Evolutionary conservation across 1,284 basidiomycete genomes (phyloP), one percentile per base, ranked within the genome.

Genomic region (Clitocybe nebularis): DNA sequence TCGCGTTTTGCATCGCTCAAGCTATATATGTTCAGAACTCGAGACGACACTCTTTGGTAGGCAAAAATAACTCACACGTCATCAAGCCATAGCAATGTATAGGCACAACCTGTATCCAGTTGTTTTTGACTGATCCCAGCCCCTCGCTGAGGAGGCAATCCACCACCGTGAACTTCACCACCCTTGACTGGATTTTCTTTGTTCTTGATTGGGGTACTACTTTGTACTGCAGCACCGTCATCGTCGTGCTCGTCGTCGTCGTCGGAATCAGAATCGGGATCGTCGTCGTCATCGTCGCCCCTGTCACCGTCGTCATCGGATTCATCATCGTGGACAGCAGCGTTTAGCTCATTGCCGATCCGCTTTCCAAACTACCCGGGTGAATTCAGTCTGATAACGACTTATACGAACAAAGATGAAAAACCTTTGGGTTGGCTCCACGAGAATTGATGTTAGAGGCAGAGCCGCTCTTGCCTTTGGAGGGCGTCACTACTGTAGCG

Each of bases 31-130:
- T 16, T 16, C 33, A 11, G 38, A 28, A 36, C 14, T 24, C 29
- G 20, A 9, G 5, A 19, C 11, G 33, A 9, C 9, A 11, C 24
- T 11, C 16, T 13, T n/a, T 23, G n/a, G 33, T n/a, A 25, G 24
- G 11, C 20, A 22, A 17, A 17, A 2, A 13, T n/a, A 5, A 55
- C 67, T 56, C 44, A 69, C 67, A 58, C 48, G 39, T 65, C 64
- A n/a, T 64, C 54, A 7, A 73, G 49, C 70, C 69, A 74, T 23
- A 58, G 57, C 48, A 74, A 49, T 17, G 69, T 63, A 19, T 59
- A 45, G 6, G 61, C 59, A 44, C 67, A 69, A 26, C 48, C 46
- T 32, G 54, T 32, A 17, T 47, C 37, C 53, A 60, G 13, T 48
- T 48, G 16, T 51, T 43, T 9, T 43, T 44, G 22, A 48, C 36